Evolutionary conservation across 2,329 filamentous ascomycete genomes (phyloP), one percentile per base, ranked within the genome.

Genomic region (Epichloe typhina): DNA sequence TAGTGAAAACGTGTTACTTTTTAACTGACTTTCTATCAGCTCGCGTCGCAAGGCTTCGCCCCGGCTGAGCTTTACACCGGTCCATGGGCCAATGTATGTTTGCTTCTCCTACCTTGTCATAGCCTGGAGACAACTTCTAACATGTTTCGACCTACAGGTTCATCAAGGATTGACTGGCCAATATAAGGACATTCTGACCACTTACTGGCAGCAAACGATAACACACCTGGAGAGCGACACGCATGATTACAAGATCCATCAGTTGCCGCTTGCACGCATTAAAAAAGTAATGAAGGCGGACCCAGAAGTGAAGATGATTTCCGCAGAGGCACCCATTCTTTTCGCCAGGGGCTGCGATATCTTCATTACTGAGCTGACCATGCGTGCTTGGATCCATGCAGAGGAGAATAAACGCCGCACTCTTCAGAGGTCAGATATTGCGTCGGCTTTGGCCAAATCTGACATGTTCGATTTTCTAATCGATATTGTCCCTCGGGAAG

Each of bases 241-340:
- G 46, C 93, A 98, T 68, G 93, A 98, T 69, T 98, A 97, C 77
- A 98, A 98, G 71, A 80, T 97, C 51, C 93, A 98, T 67, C 93
- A 97, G 67, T 77, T 98, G 39, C 93, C 93, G 2, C 77, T 98
- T 40, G 93, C 93, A n/a, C 85, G 93, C 50, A 98, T 98, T 73
- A 98, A 98, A 76, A 98, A 98, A 69, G 93, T 98, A 58, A 98
- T 98, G 93, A 98, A 98, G 72, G 93, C 93, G 1, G 93, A 98
- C 59, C 93, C 93, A 0, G 93, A 98, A 62, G 93, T 98, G 46
- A 98, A 98, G 74, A 98, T 98, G 93, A 98, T 98, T 56, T 97
- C 90, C 4, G 93, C 93, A 8, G 93, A 98, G 70, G 93, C 93
- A 2, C 93, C 93, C 1, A 98, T 98, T 59, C 75, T 98, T 13